Base-by-base conservation (phyloP, 495 filamentous ascomycete species). In the Immersiella caudata region DNA sequence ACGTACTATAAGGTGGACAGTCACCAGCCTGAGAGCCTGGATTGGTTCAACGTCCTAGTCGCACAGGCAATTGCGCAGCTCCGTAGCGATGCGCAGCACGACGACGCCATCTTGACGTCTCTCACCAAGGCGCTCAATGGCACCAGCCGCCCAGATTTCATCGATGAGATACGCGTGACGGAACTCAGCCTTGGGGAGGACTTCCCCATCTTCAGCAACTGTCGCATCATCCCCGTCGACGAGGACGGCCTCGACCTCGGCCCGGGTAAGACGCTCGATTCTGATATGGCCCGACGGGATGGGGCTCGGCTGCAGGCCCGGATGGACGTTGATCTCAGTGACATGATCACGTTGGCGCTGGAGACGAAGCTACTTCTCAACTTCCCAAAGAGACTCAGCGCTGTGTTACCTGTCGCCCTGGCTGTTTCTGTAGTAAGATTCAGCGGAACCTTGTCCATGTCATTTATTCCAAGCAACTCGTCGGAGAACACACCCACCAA, bases 161-260 rank as follows among this genome's bases (percentile, higher is more conserved):
- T 98, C 16, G 94, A 94, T 76, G 92, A 94, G 73, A 97, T 99
- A 63, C 88, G 87, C 27, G 91, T 99, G 52, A 97, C 94, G 1
- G 95, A 99, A 77, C 87, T 99, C 64, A 93, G 87, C 20, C 82
- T 99, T 0, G 95, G 95, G 21, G 95, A 99, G 70, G 96, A 98
- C 69, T 99, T 98, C 68, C 95, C 95, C 8, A 99, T 99, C 20
- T 96, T 99, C 78, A 97, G 94, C 82, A 99, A 99, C 77, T 98
- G 95, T 76, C 89, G 96, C 65, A 92, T 99, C 59, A 92, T 92
- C 24, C 91, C 91, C 3, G 89, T 91, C 0, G 92, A 96, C 68
- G 92, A 92, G 67, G 84, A 88, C 73, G 85, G 85, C 1, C 67
- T 86, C n/a, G 77, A 67, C 62, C 67, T 85, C 25, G 55, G 81